Base-by-base conservation (phyloP, 345 rosid species). In the Acer negundo region DNA sequence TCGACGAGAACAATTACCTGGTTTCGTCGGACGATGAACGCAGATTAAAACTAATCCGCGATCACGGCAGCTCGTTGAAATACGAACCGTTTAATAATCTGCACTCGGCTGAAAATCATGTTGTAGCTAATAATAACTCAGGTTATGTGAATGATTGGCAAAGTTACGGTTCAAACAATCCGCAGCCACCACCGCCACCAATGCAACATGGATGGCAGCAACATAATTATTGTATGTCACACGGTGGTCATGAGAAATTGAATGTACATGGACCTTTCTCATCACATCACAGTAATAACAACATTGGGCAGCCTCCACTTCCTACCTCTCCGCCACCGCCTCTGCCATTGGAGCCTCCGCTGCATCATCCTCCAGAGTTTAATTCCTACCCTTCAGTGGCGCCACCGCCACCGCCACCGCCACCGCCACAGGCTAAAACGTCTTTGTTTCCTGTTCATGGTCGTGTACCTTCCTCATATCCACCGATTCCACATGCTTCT, bases 21-120 rank as follows among this genome's bases (percentile, higher is more conserved):
- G 73, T 62, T 82, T 81, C 73, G 0, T 82, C 80, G 47, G 97
- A 90, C 7, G 79, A 87, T 40, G 97, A 93, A 78, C 93, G 97
- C 61, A 85, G 99, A 78, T 83, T 93, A 86, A 91, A 89, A 91
- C 84, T 93, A 82, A 90, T 95, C 31, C 89, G 88, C 22, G 97
- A 95, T 79, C 97, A 95, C 49, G 98, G 99, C 51, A 84, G 80
- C 64, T 79, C 82, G 49, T 69, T 80, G 8, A 80, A 69, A 15
- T 72, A 75, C 62, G n/a, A 77, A 20, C 69, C 75, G 70, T 82
- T 55, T 22, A 58, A 66, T 28, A 58, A 49, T 56, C 66, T 78
- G 62, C 80, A 73, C 46, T 72, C 80, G n/a, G 62, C n/a, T 20
- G 79, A 22, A 55, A 69, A 67, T 58, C 73, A 20, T 49, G 73